Base-by-base conservation (phyloP, 2,329 filamentous ascomycete species). In the Colletotrichum orbiculare region DNA sequence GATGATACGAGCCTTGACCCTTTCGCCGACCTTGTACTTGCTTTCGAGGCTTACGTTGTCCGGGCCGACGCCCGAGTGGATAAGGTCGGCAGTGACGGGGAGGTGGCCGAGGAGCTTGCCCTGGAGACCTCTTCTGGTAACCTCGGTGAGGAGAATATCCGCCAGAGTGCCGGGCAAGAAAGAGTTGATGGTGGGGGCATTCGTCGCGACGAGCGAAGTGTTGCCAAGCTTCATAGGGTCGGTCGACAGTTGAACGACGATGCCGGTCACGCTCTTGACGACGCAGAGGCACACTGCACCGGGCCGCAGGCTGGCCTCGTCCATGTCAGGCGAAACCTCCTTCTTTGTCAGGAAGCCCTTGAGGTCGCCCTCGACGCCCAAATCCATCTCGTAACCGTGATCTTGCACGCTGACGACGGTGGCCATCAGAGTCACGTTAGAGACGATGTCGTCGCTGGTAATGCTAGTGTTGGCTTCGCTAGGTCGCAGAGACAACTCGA, bases 71-170 rank as follows among this genome's bases (percentile, higher is more conserved):
- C 94, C 94, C 12, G 94, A 97, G 77, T 99, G 96, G 47, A 97
- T 87, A 41, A 95, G 76, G 76, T 99, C 96, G 15, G 95, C 94
- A 1, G 94, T 97, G 10, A 93, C 92, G 78, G 97, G 93, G 33
- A 99, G 80, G 74, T 94, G 88, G 13, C 96, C 96, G 85, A 99
- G 91, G 48, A 98, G 87, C 77, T 97, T 97, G 71, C 96, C 96
- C 53, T 87, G 83, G 64, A 99, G 79, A n/a, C 96, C 96, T 68
- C 86, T 88, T 11, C 85, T 78, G 10, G 89, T 88, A 12, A 91
- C 87, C 50, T 96, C 91, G 2, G 92, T 91, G 42, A 99, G 80
- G 53, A 98, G 83, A 10, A 97, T 83, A 70, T 97, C 94, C 41
- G 94, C 93, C 6, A 91, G 89, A n/a, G 93, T 96, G 69, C 96